phyloP scores from a whole-genome alignment of 805 yeast genomes.

The Monosporozyma aerobia region DNA sequence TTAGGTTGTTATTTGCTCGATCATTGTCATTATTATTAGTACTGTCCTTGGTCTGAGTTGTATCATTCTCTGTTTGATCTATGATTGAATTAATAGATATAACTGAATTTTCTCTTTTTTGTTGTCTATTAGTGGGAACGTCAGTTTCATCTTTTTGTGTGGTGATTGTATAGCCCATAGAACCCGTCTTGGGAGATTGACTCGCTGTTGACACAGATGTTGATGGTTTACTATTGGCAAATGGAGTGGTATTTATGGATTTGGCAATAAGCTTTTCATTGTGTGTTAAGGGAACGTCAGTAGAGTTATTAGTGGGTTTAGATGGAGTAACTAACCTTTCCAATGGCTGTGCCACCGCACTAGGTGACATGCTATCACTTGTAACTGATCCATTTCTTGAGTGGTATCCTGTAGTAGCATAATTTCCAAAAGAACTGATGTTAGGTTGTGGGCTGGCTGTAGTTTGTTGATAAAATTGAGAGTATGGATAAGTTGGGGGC shows the following conservation, averaged over 20 bases:
- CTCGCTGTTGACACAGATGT: not conserved
- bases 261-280: not conserved
- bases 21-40: not conserved
- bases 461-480: slow-evolving; percentile 21
- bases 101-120: slow-evolving; percentile 6
- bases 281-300: not conserved
- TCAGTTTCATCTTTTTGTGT: not conserved
- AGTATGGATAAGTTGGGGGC: slow-evolving; percentile 17
- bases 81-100: slow-evolving; percentile 6
- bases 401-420: slow-evolving; percentile 19
- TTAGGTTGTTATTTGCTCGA: not conserved
- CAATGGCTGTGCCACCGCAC: slow-evolving; percentile 9
- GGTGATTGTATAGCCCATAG: not conserved
- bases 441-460: slow-evolving; percentile 5
- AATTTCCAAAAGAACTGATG: slow-evolving; percentile 17
- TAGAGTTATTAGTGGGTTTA: not conserved
- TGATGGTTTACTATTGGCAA: not conserved
- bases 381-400: slow-evolving; percentile 26
- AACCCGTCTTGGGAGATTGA: not conserved
- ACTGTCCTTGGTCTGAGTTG: not conserved
- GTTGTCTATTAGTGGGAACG: not conserved
- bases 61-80: not conserved
- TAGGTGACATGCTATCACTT: slow-evolving; percentile 27
- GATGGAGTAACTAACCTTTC: slow-evolving; percentile 1
- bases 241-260: not conserved